Evolutionary conservation across 1,139 yeast species (phyloP), one percentile per base, ranked within the genome.

Genomic region (Suhomyces yuchorum): DNA sequence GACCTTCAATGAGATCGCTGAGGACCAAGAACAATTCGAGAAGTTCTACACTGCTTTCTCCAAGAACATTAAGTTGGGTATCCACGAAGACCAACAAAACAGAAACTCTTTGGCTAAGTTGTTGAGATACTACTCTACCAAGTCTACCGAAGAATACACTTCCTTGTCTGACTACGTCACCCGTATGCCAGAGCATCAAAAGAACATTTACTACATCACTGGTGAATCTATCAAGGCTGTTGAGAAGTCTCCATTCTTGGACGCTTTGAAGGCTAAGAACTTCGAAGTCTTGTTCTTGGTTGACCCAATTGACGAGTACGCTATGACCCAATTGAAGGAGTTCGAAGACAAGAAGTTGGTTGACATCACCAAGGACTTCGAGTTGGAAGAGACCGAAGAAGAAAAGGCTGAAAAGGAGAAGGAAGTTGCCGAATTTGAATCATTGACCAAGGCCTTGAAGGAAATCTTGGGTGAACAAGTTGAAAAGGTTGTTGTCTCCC

Each of bases 111-210:
- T 95, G 71, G 92, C 99, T 63, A 93, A 93, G 82, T 84, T 95
- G 71, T 84, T 95, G 77, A 89, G 99, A 82, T 95, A 81, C 87
- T 80, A 91, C 86, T 91, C 98, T 50, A 92, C 99, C 70, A 93
- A 92, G 81, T 87, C 97, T 56, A 69, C 82, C 61, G 99, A 92
- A 68, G 99, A 93, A 80, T 73, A 81, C 74, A 93, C 98, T 62
- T 92, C 99, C 43, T 83, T 93, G 69, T 77, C 95, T 63, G 99
- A 93, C 79, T 93, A 93, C 79, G 96, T 95, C 58, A 93, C 98
- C 62, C 90, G 99, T 80, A 93, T 93, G 99, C 97, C 95, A 74
- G 97, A 90, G 78, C 97, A 90, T 82, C 99, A 93, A 82, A 92
- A 95, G 95, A 93, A 95, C 83, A 90, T 93, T 68, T 93, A 93